phyloP scores from a whole-genome alignment of 768 basidiomycete genomes.

The Mycena chlorophos region DNA sequence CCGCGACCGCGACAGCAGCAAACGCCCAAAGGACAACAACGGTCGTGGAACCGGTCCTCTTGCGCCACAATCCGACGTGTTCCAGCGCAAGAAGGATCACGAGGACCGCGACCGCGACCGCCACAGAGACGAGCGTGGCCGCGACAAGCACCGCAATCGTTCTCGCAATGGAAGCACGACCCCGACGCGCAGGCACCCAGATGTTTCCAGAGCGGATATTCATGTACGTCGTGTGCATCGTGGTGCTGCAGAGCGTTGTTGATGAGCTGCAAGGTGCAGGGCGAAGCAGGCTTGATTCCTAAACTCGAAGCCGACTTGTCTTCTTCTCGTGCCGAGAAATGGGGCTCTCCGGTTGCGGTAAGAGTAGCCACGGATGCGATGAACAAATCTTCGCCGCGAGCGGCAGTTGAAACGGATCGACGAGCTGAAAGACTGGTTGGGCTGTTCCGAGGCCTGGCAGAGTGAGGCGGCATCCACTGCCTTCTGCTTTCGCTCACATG shows the following conservation, averaged over 20 bases:
- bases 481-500: background rate
- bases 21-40: conserved; percentile 9
- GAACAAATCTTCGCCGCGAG: background rate
- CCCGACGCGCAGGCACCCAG: background rate
- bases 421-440: conserved; percentile 29
- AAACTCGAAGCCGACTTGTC: conserved; percentile 10
- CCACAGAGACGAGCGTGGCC: conserved; percentile 3
- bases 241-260: no score
- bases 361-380: background rate
- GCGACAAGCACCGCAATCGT: conserved; percentile 7
- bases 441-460: conserved; percentile 44
- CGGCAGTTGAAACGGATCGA: conserved; percentile 7
- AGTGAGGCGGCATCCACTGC: conserved; percentile 26
- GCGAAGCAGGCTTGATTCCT: background rate
- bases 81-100: conserved; percentile 33
- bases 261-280: conserved; percentile 7
- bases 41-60: conserved; percentile 37
- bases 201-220: no score
- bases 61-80: conserved; percentile 46
- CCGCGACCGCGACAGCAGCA: conserved; percentile 17
- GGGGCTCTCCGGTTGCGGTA: background rate
- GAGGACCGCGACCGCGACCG: conserved; percentile 22
- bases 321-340: conserved; percentile 9
- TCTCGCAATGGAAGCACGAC: background rate
- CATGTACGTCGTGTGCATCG: no score